These are phyloP conservation scores for Tetrapisispora iriomotensis DNA, from an alignment of 805 yeast species.

Conservation along the genomic window DNA sequence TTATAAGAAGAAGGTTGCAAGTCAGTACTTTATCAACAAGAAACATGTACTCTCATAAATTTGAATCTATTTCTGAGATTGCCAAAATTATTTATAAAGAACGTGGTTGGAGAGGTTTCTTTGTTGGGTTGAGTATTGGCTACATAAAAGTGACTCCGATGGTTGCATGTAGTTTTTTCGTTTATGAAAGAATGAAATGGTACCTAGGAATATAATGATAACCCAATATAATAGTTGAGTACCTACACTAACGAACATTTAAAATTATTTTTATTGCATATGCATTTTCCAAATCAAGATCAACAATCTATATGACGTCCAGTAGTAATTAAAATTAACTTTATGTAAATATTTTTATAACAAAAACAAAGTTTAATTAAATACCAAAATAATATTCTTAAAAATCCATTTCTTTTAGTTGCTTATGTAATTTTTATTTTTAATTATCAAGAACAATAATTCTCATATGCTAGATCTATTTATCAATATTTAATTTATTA, in stretches of 20 bases:
- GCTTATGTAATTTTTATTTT: too few species aligned
- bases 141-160: slow-evolving; percentile 91
- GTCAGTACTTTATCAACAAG: slow-evolving; percentile 70
- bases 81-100: slow-evolving; percentile 55
- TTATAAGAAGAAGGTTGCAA: slow-evolving; percentile 88
- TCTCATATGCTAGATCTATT: background rate
- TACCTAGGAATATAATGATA: slow-evolving; percentile 48
- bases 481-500: background rate
- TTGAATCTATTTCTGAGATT: slow-evolving; percentile 26
- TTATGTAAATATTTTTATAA: background rate
- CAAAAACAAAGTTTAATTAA: too few species aligned
- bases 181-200: slow-evolving; percentile 78
- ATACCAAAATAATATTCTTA: too few species aligned
- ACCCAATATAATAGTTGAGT: background rate
- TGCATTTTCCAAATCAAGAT: too few species aligned
- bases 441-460: too few species aligned
- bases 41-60: slow-evolving; percentile 37
- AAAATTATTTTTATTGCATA: too few species aligned
- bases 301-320: background rate
- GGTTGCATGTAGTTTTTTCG: slow-evolving; percentile 94
- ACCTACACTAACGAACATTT: background rate
- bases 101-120: slow-evolving; percentile 78
- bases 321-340: background rate
- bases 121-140: slow-evolving; percentile 91
- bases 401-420: too few species aligned